phyloP scores from a whole-genome alignment of 2,329 filamentous ascomycete genomes.

The Monosporascus sp. region DNA sequence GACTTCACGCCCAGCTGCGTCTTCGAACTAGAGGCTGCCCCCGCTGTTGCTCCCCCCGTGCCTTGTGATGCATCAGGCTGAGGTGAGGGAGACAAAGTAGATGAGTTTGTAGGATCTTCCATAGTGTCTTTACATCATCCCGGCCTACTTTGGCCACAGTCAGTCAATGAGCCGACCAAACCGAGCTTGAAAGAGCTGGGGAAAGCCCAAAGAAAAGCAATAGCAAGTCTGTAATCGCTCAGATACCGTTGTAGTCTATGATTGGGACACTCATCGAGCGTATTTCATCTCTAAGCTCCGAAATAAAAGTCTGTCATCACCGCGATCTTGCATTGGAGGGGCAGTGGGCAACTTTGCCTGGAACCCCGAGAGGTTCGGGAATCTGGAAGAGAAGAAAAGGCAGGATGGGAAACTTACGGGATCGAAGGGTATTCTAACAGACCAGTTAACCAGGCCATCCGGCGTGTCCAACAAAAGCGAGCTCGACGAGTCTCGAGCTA shows the following conservation, averaged over 20 bases:
- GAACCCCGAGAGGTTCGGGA: background rate
- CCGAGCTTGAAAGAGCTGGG: background rate
- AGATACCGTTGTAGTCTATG: constrained; percentile 99
- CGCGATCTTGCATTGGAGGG: constrained; percentile 27
- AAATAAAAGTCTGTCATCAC: constrained; percentile 56
- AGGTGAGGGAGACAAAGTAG: constrained; percentile 11
- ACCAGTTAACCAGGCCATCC: background rate
- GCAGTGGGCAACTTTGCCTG: background rate
- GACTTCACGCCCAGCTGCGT: constrained; percentile 5
- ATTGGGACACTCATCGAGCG: constrained; percentile 57
- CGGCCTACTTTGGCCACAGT: constrained; percentile 30
- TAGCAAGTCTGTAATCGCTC: constrained; percentile 48
- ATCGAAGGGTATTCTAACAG: background rate
- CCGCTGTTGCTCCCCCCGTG: constrained; percentile 14
- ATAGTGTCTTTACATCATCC: constrained; percentile 37
- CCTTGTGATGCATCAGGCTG: constrained; percentile 8
- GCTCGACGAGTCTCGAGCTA: background rate
- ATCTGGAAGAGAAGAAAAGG: background rate
- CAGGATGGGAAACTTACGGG: constrained; percentile 6
- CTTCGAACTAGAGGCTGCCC: constrained; percentile 12
- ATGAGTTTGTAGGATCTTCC: constrained; percentile 22
- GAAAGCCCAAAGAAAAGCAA: constrained; percentile 12
- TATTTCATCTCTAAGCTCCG: constrained; percentile 57
- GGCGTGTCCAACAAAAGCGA: background rate
- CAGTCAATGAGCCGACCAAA: constrained; percentile 4